These are phyloP conservation scores for Fusarium nelsonii DNA, from an alignment of 2,329 filamentous ascomycete genomes.

Conservation along the genomic window DNA sequence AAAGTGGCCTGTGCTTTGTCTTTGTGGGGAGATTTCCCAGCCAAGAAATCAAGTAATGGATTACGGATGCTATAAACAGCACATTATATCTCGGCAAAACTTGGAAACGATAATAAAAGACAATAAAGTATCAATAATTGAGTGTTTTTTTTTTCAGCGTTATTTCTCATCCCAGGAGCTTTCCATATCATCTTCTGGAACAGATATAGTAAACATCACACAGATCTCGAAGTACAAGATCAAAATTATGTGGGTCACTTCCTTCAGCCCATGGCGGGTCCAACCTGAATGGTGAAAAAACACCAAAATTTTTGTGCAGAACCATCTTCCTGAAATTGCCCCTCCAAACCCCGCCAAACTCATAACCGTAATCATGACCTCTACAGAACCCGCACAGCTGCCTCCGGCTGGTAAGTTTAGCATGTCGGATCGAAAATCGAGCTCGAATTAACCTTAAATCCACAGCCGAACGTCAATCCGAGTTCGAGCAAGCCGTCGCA, in stretches of 20 bases:
- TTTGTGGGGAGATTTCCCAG: conserved; percentile 38
- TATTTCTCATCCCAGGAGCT: not conserved
- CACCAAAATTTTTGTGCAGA: conserved; percentile 49
- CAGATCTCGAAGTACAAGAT: not conserved
- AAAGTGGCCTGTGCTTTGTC: conserved; percentile 36
- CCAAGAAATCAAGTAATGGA: conserved; percentile 22
- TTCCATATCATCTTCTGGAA: not conserved
- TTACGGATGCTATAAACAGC: not conserved
- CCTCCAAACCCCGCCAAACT: conserved; percentile 51
- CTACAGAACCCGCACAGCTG: conserved; percentile 49
- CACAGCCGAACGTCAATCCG: conserved; percentile 67
- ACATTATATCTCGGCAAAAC: conserved; percentile 16
- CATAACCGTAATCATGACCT: conserved; percentile 49
- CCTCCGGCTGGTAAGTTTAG: conserved; percentile 49
- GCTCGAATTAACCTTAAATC: conserved; percentile 14
- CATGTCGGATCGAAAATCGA: no score
- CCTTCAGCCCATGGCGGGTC: conserved; percentile 1
- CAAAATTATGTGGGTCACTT: conserved; percentile 13
- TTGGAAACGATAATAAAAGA: not conserved
- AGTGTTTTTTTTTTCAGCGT: not conserved
- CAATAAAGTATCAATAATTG: not conserved
- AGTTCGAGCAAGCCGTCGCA: conserved; percentile 89
- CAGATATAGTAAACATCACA: not conserved
- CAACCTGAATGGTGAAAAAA: conserved; percentile 33
- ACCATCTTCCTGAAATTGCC: conserved; percentile 41